Evolutionary conservation across 768 basidiomycete genomes (phyloP), one percentile per base, ranked within the genome.

Genomic region (Agrocybe praecox): DNA sequence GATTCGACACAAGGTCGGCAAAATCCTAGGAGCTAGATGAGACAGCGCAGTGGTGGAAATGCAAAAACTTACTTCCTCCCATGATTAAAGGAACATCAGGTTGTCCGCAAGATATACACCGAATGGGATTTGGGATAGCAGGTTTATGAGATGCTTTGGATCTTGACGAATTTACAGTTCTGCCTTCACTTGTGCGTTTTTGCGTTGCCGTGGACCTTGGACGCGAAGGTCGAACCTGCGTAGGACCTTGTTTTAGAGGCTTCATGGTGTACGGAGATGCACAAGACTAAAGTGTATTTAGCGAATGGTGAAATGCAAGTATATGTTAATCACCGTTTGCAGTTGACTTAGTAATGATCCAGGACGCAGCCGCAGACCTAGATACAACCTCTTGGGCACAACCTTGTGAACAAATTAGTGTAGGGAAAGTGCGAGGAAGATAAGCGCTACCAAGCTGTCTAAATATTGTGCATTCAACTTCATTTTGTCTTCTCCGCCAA

Each of bases 51-150:
- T 33, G 45, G 11, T 19, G 22, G 36, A 50, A 11, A 34, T 8
- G 7, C 49, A 49, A 52, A 6, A 22, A 79, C 89, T 79, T 61
- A 90, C 90, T 80, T 42, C 89, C 90, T 55, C 88, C 88, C 67
- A 86, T 76, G 51, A 90, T 82, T n/a, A 92, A 75, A 7, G 90
- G 90, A 14, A 91, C 89, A 64, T 89, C 87, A 15, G 79, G 82
- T 66, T 83, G 79, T 44, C 81, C 80, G 67, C 89, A 92, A 6
- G 81, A 71, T 36, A 79, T 71, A 59, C 89, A 92, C 29, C 76
- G 72, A 10, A 82, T 76, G 14, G 76, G 67, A 52, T 61, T 46
- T 24, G 60, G 33, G 32, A 61, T 51, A 6, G 55, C 22, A 26
- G 61, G 19, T 43, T 63, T 63, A 59, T 19, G 32, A 56, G 26